phyloP scores from a whole-genome alignment of 2,329 filamentous ascomycete species.

The Ophiostoma australiae region DNA sequence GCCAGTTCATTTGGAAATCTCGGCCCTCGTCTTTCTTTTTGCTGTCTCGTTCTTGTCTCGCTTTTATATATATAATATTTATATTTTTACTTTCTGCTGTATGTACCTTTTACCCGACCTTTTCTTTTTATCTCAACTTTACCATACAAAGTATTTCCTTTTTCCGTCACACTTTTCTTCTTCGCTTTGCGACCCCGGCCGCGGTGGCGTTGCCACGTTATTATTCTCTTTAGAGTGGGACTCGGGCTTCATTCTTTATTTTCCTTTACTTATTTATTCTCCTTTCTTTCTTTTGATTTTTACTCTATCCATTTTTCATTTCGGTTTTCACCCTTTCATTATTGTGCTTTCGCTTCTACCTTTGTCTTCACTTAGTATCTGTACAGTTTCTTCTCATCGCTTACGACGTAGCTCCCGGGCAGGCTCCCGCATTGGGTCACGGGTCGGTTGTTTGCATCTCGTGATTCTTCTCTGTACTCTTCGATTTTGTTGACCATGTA shows the following conservation, averaged over 20 bases:
- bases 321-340: not conserved
- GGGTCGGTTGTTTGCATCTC: slow-evolving; percentile 9
- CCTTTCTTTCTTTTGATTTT: slow-evolving; percentile 10
- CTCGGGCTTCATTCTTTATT: not conserved
- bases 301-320: not conserved
- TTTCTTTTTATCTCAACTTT: not conserved
- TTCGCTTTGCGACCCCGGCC: not conserved
- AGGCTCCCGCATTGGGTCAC: slow-evolving; percentile 7
- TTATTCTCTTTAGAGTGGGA: slow-evolving; percentile 7
- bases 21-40: slow-evolving; percentile 5
- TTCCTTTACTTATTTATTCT: not conserved
- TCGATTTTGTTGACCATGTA: not conserved
- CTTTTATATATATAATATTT: no score
- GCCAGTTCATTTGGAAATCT: slow-evolving; percentile 11
- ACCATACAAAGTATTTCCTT: not conserved
- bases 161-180: not conserved
- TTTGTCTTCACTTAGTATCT: not conserved
- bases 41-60: not conserved
- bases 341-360: not conserved
- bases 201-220: slow-evolving; percentile 15
- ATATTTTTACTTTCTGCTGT: not conserved
- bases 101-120: not conserved
- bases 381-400: not conserved
- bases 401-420: not conserved
- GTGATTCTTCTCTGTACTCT: not conserved